phyloP scores from a whole-genome alignment of 345 rosid genomes.

The Capsella bursapastoris region DNA sequence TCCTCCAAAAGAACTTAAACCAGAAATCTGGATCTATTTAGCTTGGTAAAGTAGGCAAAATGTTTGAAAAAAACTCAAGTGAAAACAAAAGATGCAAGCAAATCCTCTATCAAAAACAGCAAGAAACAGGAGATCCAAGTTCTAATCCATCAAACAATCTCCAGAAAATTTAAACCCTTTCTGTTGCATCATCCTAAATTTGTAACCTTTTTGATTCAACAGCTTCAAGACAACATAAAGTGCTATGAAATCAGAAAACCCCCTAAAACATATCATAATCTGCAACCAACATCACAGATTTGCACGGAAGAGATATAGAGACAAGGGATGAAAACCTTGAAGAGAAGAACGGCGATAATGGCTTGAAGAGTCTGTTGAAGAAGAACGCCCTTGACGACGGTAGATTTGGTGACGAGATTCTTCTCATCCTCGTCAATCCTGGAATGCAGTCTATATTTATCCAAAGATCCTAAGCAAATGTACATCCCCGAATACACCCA shows the following conservation, averaged over 20 bases:
- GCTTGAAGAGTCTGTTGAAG: conserved; percentile 80
- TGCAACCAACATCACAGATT: not conserved
- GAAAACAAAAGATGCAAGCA: not conserved
- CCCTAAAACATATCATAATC: not conserved
- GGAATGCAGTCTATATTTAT: conserved; percentile 77
- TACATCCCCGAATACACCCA: conserved; percentile 89
- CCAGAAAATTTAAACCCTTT: not conserved
- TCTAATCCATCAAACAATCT: not conserved
- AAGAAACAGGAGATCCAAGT: conserved; percentile 23
- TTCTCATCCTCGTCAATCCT: conserved; percentile 80
- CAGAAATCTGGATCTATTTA: not conserved
- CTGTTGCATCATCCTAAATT: conserved; percentile 5
- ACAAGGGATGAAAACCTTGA: conserved; percentile 49
- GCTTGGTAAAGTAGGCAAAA: conserved; percentile 4
- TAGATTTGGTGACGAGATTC: conserved; percentile 74
- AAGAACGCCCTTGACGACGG: conserved; percentile 88
- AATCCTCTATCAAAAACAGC: not conserved
- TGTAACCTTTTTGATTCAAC: not conserved
- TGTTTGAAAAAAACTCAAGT: not conserved
- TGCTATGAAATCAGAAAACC: not conserved
- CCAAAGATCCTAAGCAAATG: conserved; percentile 55
- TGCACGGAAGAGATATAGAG: not conserved
- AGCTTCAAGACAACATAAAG: not conserved
- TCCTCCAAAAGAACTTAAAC: not conserved
- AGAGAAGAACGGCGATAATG: conserved; percentile 70